A percentile compares a stretch with the other conserved stretches of the same genome.
Evolutionary conservation across 225 moss, liverwort and hornwort species (phyloP).

Genomic region (Anthoceros angustus): DNA sequence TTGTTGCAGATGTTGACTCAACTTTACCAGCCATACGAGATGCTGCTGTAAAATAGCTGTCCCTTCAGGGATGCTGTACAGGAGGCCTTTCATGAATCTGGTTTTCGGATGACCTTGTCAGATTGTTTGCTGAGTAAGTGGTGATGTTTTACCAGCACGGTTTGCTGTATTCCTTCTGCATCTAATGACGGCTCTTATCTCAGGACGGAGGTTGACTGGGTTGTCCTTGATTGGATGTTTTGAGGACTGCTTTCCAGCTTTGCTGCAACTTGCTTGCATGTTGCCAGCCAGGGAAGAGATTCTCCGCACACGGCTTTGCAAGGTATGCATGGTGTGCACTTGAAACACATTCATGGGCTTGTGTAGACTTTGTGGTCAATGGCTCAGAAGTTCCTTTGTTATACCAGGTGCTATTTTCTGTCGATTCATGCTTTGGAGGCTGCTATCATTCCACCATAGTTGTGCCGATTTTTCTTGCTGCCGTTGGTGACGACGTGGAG

Average conservation of each 20-base stretch:
- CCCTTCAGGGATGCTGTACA: slow-evolving; percentile 48
- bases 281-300: slow-evolving; percentile 74
- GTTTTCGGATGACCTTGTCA: slow-evolving; percentile 59
- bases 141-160: not conserved
- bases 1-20: slow-evolving; percentile 62
- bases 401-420: slow-evolving; percentile 40
- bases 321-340: slow-evolving; percentile 20
- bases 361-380: not conserved
- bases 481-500: slow-evolving; percentile 68
- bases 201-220: slow-evolving; percentile 63
- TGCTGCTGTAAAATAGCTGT: slow-evolving; percentile 51
- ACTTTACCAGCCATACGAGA: slow-evolving; percentile 66
- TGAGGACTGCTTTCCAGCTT: slow-evolving; percentile 61
- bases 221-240: slow-evolving; percentile 81
- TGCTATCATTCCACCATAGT: slow-evolving; percentile 54
- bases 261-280: slow-evolving; percentile 81
- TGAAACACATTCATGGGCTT: not conserved
- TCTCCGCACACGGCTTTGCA: slow-evolving; percentile 57
- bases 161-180: not conserved
- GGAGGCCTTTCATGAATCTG: slow-evolving; percentile 28
- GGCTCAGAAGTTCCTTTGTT: not conserved
- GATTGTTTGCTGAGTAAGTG: slow-evolving; percentile 43
- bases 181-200: not conserved
- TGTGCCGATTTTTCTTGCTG: slow-evolving; percentile 74
- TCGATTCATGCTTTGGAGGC: slow-evolving; percentile 64